Evolutionary conservation across 106 monocot genomes (phyloP), one percentile per base, ranked within the genome.

Genomic region (Alisma plantagoaquatica): DNA sequence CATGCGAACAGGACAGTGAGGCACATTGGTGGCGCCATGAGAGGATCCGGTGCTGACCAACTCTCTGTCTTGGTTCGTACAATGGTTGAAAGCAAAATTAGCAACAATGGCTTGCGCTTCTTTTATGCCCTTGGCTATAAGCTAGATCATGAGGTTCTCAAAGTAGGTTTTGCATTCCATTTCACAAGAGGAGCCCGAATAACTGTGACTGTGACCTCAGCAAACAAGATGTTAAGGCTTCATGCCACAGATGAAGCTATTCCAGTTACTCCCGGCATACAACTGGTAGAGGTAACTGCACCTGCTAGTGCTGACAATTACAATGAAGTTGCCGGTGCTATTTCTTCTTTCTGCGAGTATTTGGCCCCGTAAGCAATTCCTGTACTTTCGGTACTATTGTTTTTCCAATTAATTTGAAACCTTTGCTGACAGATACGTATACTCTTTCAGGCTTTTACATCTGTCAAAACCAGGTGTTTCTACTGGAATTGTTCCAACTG

Each of bases 21-120:
- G 43, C 89, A 98, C 72, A 72, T 98, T 66, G 96, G 96, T 10
- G 89, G 89, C 47, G 84, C 89, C 56, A 71, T 98, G 84, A 75
- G 85, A 75, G 96, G 96, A 19, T 38, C 89, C 32, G 96, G 84
- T 43, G 96, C 96, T 9, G 89, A 98, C 43, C 89, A 98, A 66
- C 61, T 98, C 24, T 73, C 84, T 10, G 96, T 89, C 26, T 44
- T 89, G 63, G 96, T 89, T 45, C 68, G 96, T 29, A 63, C 72
- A 7, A 62, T 96, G 44, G 78, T 81, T 2, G 89, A 89, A 57
- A 89, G 89, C 81, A 84, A 85, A 63, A 74, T 78, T 18, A 85
- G 96, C 81, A 78, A 74, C 52, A 73, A 78, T 53, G 89, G 66
- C 0, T 43, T 96, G 65, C 89, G 84, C 17, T 82, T 89, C 64